Conservation (phyloP, 2,329 filamentous ascomycete genomes). For the Penicillium corylophilum region DNA sequence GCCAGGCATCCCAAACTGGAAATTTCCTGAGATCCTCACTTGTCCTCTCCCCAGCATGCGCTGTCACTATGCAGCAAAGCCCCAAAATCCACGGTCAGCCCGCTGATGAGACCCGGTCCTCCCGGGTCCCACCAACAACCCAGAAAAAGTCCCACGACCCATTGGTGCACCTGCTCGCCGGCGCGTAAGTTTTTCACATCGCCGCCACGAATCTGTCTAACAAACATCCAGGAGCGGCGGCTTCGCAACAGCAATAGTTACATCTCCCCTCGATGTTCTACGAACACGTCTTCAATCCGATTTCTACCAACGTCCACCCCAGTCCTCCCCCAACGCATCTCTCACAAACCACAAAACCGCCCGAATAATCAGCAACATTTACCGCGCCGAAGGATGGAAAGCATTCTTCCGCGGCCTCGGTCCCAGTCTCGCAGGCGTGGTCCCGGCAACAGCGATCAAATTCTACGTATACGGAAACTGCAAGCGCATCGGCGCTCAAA, state of each 20-base stretch:
- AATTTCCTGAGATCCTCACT: conserved; percentile 13
- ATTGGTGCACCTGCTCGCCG: conserved; percentile 34
- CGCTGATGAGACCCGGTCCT: conserved; percentile 9
- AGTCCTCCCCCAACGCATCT: conserved; percentile 48
- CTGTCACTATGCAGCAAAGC: conserved; percentile 18
- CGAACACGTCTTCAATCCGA: conserved; percentile 95
- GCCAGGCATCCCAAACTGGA: conserved; percentile 10
- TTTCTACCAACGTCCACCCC: conserved; percentile 72
- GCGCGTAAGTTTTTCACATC: conserved; percentile 30
- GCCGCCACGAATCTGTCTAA: conserved; percentile 4
- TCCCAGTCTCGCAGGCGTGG: conserved; percentile 40
- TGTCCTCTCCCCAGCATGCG: conserved; percentile 10
- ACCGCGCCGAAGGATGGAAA: conserved; percentile 39
- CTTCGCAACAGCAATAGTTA: conserved; percentile 84
- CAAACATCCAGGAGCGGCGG: conserved; percentile 56
- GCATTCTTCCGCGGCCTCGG: conserved; percentile 39
- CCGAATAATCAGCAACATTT: conserved; percentile 37
- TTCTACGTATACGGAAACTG: conserved; percentile 42
- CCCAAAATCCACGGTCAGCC: conserved; percentile 16
- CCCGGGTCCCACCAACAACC: conserved; percentile 8
- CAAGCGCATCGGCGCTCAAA: conserved; percentile 34
- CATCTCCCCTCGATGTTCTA: conserved; percentile 93
- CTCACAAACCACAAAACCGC: conserved; percentile 30
- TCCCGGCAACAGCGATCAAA: conserved; percentile 41
- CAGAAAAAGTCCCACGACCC: conserved; percentile 20